Base-by-base conservation (phyloP, 106 monocot genomes). In the Dendrobium catenatum region DNA sequence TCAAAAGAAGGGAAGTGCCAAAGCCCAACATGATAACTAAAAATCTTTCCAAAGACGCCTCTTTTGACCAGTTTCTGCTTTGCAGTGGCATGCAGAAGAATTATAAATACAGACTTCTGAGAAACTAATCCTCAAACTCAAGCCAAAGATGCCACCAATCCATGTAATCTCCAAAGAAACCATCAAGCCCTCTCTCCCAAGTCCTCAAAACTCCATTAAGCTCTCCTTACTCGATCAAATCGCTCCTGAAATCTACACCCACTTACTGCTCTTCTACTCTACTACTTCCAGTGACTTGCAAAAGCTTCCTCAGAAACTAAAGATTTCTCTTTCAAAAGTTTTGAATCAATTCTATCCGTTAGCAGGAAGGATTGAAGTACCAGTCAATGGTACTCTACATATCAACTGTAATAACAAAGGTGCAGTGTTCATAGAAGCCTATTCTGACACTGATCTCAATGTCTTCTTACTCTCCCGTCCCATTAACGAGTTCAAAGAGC, bases 181-280 rank as follows among this genome's bases (percentile, higher is more conserved):
- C 74, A 83, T 86, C 70, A 79, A 77, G 4, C 82, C 86, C 54
- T 78, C 82, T 44, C 47, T 79, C 4, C 74, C 82, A 64, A 79
- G 51, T 15, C 64, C 86, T 27, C 72, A 37, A 15, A 42, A 75
- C 78, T 78, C 33, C 6, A 17, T 79, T 0, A 72, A 13, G 3
- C 86, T 82, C 64, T 86, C 86, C 27, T 78, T 74, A 6, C 82
- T 86, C 26, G 86, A 86, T 43, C 86, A 86, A 46, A 31, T 64
- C 1, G 51, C 79, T 15, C 82, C 86, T 26, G 73, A 73, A 29
- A 78, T 81, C 72, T 85, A 58, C 81, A 74, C 59, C 22, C 81
- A 82, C 79, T n/a, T 86, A 72, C n/a, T 86, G 44, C 82, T 86
- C 80, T 80, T 83, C 81, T 83, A 86, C 73, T 58, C 82, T 42